Conservation (phyloP, 169 alveolate species). For the Eimeria mitis region DNA sequence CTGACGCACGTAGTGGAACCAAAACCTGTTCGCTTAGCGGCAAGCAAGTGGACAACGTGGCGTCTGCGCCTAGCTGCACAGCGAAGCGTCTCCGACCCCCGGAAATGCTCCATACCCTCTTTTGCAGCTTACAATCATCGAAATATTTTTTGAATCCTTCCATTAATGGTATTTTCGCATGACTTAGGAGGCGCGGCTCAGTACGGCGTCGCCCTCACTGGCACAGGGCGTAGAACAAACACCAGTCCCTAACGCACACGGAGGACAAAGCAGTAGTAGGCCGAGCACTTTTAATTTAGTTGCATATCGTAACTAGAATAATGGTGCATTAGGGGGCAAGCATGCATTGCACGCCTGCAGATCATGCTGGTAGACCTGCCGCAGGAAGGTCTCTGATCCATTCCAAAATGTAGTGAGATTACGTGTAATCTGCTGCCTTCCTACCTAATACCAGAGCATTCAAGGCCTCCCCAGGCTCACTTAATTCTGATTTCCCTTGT, state of each 20-base stretch:
- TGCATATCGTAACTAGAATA: neutral
- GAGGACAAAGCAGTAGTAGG: neutral
- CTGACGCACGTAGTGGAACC: neutral
- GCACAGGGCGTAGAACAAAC: neutral
- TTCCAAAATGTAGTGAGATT: neutral
- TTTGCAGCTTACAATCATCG: neutral
- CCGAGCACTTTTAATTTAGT: neutral
- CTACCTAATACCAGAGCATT: neutral
- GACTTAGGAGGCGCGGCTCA: neutral
- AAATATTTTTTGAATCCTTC: neutral
- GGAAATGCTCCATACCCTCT: neutral
- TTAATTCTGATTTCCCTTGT: neutral
- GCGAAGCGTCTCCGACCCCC: constrained; percentile 28
- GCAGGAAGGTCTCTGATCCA: no score
- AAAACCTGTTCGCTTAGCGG: neutral
- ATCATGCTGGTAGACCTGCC: neutral
- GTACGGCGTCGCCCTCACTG: constrained; percentile 1
- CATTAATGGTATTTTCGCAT: neutral
- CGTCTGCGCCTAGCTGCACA: constrained; percentile 22
- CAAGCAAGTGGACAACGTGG: neutral
- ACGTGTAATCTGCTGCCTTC: neutral
- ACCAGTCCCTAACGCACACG: neutral
- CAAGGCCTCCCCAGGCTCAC: neutral
- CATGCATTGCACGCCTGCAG: neutral
- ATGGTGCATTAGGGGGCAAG: neutral